These are phyloP conservation scores for Pyrenochaeta sp. DNA, from an alignment of 2,329 filamentous ascomycete genomes.

Conservation along the genomic window DNA sequence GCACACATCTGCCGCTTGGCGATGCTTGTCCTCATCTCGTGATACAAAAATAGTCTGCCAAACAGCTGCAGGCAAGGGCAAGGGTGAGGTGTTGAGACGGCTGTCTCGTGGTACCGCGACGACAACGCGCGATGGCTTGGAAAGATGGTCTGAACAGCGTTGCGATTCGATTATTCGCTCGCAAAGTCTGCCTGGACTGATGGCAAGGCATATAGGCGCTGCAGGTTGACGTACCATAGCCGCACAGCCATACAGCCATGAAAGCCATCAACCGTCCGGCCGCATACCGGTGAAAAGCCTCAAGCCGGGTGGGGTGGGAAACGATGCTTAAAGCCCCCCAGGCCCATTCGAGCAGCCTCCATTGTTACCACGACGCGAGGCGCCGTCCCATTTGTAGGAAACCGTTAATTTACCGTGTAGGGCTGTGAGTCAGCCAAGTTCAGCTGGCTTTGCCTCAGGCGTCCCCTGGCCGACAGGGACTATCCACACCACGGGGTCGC, in stretches of 20 bases:
- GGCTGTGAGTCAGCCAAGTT: constrained; percentile 40
- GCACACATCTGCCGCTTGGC: constrained; percentile 33
- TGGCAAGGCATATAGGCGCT: constrained; percentile 27
- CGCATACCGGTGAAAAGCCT: constrained; percentile 39
- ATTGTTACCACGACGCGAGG: constrained; percentile 16
- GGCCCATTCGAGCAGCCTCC: constrained; percentile 15
- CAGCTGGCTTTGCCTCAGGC: constrained; percentile 36
- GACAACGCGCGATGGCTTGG: constrained; percentile 2
- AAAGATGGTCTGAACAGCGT: neutral
- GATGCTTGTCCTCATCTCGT: constrained; percentile 34
- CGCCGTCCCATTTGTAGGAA: constrained; percentile 28
- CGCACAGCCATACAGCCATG: constrained; percentile 26
- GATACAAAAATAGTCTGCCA: constrained; percentile 39
- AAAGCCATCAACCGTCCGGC: constrained; percentile 26
- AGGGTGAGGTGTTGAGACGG: constrained; percentile 28
- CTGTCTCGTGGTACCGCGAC: constrained; percentile 18
- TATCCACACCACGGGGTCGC: constrained; percentile 26
- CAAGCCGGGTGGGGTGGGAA: constrained; percentile 19
- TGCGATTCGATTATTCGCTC: constrained; percentile 14
- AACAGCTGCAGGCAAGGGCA: constrained; percentile 20
- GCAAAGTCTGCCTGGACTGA: constrained; percentile 33
- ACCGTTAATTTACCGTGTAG: constrained; percentile 28
- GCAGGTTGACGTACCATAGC: constrained; percentile 30
- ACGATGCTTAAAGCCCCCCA: constrained; percentile 23
- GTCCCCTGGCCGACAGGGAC: constrained; percentile 32